Evolutionary conservation across 371 early-diverging fungal genomes (phyloP), one percentile per base, ranked within the genome.

Genomic region (Circinella umbellata): DNA sequence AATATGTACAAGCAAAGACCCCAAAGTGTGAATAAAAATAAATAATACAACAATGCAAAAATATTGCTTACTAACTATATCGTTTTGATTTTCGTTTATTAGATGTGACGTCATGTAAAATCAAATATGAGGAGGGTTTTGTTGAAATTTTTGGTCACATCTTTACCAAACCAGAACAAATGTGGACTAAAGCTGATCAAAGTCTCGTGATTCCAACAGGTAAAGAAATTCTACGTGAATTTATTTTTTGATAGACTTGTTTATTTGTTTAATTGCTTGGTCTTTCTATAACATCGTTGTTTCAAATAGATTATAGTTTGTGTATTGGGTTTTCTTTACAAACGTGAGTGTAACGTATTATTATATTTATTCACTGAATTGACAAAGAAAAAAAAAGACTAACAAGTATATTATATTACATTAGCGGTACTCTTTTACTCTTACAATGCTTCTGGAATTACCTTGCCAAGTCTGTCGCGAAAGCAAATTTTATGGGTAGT

Each of bases 371-470:
- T 27, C 27, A 27, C 27, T 6, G 42, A 3, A 42, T 42, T 42
- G 42, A 42, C 2, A 42, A 42, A 42, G 11, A 42, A 42, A 42
- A 9, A 42, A 42, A 9, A 11, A 42, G 6, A 11, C 42, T 42
- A 1, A 42, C 42, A 2, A 9, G 3, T 9, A 13, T 51, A 8
- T 15, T 54, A 67, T 66, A 3, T 57, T 47, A 10, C 37, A 20
- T 65, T 68, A 83, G 81, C 39, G 81, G 83, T 15, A 82, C 80
- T 5, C 67, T 86, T 13, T 73, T 82, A 7, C 70, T 86, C 15
- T 65, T 86, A 15, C 86, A 86, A 72, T 82, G 84, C 39, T 86
- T 86, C 66, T 86, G 86, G 86, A 84, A 86, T 36, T 86, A 86
- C 57, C 72, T 84, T 51, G 76, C 84, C 13, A 79, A 84, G 34